Percentiles rank a stretch among this genome's conserved stretches.
phyloP scores from a whole-genome alignment of 495 filamentous ascomycete genomes.

The Hypoxylon intermedium region DNA sequence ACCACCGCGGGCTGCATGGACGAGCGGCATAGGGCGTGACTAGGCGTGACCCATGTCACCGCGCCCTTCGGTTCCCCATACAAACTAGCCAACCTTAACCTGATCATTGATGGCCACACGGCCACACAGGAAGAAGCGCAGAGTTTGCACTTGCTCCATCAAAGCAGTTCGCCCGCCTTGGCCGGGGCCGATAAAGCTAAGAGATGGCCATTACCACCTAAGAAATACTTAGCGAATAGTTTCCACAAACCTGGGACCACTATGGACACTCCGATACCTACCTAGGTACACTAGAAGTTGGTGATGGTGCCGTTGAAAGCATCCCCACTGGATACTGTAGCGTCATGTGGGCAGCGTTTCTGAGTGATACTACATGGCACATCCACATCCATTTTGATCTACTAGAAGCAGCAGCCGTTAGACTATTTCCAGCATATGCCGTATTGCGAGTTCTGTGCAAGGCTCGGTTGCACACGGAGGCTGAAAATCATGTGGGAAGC shows the following conservation, averaged over 20 bases:
- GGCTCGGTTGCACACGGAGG: constrained; percentile 41
- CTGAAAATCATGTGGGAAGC: constrained; percentile 41
- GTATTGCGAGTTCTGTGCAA: constrained; percentile 6
- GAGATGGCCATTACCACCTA: constrained; percentile 14
- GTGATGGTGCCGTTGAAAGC: constrained; percentile 1
- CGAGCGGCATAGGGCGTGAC: constrained; percentile 32
- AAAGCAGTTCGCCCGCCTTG: constrained; percentile 10
- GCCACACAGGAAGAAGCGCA: constrained; percentile 16
- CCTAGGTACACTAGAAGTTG: background rate
- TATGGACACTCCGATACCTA: constrained; percentile 9
- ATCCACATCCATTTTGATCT: constrained; percentile 1
- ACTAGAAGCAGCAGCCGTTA: constrained; percentile 9
- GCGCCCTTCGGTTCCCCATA: constrained; percentile 3
- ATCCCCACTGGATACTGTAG: background rate
- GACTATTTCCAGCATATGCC: constrained; percentile 11
- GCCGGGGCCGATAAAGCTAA: constrained; percentile 25
- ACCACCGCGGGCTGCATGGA: constrained; percentile 19
- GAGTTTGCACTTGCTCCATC: constrained; percentile 26
- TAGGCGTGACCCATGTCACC: constrained; percentile 26
- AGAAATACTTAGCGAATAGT: background rate
- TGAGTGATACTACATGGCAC: constrained; percentile 17
- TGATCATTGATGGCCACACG: background rate
- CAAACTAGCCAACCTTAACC: constrained; percentile 1
- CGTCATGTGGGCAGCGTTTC: constrained; percentile 23
- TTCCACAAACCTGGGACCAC: constrained; percentile 22